phyloP scores from a whole-genome alignment of 1,139 yeast genomes.

The Saccharomycopsis hybrid region DNA sequence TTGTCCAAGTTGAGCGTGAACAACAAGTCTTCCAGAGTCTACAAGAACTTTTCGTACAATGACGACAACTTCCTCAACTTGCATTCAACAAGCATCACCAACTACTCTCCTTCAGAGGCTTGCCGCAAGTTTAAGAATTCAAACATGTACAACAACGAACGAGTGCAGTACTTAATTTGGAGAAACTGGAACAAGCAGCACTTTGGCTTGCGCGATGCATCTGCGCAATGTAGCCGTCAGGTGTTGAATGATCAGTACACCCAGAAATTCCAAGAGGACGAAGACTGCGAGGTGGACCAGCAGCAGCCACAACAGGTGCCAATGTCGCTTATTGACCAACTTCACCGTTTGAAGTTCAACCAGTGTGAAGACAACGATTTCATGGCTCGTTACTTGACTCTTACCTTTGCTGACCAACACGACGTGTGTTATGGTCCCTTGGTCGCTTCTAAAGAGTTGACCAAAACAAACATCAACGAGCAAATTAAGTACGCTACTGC shows the following conservation, averaged over 20 bases:
- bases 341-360: not conserved
- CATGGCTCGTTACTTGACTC: not conserved
- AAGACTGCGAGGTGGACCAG: not conserved
- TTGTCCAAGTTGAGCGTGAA: not conserved
- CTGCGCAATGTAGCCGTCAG: not conserved
- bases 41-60: constrained; percentile 10
- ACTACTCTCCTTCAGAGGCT: constrained; percentile 7
- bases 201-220: not conserved
- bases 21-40: not conserved
- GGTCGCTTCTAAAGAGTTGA: not conserved
- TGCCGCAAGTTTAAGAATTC: constrained; percentile 13
- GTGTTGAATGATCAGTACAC: not conserved
- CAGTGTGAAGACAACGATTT: not conserved
- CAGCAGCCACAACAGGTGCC: too few relatives aligned
- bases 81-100: constrained; percentile 5
- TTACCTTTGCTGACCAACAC: constrained; percentile 15
- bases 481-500: constrained; percentile 7
- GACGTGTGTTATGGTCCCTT: constrained; percentile 12
- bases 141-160: constrained; percentile 10
- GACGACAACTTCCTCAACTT: constrained; percentile 18
- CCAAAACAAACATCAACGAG: constrained; percentile 8
- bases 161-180: constrained; percentile 14
- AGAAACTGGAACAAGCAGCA: constrained; percentile 8
- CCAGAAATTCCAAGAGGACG: not conserved
- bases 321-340: too few relatives aligned